A percentile compares a stretch with the other conserved stretches of the same genome.
Conservation (phyloP, 2,329 filamentous ascomycete species). For the Aspergillus sp. region DNA sequence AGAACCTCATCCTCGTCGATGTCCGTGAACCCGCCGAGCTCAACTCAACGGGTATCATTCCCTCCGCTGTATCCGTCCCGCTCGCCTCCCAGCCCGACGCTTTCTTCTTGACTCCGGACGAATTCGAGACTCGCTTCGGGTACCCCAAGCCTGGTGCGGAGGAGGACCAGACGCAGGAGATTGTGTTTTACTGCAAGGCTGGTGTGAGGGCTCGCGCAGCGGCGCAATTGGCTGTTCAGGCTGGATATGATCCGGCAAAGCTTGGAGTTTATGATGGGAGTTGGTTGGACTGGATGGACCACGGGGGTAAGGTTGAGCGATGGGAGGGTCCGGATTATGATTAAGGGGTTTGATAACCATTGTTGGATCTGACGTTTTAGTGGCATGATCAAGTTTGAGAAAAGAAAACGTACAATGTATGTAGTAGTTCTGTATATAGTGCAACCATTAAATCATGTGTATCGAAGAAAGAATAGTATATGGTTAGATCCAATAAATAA, state of each 20-base stretch:
- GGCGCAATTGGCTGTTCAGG: conserved; percentile 68
- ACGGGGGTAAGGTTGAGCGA: conserved; percentile 60
- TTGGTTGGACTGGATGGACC: conserved; percentile 71
- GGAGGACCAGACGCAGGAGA: conserved; percentile 28
- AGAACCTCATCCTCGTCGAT: conserved; percentile 36
- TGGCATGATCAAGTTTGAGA: too few relatives aligned
- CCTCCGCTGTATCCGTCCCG: conserved; percentile 76
- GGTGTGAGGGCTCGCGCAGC: conserved; percentile 78
- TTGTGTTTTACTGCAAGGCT: conserved; percentile 91
- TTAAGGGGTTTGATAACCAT: neutral
- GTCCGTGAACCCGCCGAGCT: conserved; percentile 46
- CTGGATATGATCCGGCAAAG: conserved; percentile 67
- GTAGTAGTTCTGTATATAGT: neutral
- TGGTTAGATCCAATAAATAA: too few relatives aligned
- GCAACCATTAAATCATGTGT: neutral
- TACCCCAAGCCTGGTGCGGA: conserved; percentile 62
- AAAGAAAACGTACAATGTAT: too few relatives aligned
- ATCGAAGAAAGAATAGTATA: neutral
- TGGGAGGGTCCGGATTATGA: conserved; percentile 29
- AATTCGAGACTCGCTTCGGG: conserved; percentile 80
- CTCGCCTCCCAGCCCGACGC: conserved; percentile 72
- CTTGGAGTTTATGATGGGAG: conserved; percentile 48
- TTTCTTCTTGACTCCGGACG: conserved; percentile 68
- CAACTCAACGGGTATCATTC: conserved; percentile 57
- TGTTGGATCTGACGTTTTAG: too few relatives aligned